Percentiles rank a stretch among this genome's conserved stretches.
phyloP scores from a whole-genome alignment of 768 basidiomycete species.

The Tricholoma sp. region DNA sequence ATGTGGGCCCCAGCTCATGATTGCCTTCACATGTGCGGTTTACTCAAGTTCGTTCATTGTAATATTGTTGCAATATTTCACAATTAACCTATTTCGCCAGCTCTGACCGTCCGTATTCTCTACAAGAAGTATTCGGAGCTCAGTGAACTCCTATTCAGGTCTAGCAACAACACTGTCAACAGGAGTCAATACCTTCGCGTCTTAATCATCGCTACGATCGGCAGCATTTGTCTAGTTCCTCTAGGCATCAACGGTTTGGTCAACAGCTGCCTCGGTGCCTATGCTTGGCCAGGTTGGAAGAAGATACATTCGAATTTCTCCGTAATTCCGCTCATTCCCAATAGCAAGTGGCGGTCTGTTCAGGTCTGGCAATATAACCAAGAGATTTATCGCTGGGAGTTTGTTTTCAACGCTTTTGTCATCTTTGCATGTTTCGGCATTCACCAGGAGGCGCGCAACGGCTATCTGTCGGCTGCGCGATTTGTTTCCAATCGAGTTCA shows the following conservation, averaged over 20 bases:
- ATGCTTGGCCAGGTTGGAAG: not conserved
- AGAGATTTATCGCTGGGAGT: not conserved
- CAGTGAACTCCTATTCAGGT: not conserved
- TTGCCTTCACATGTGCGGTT: not conserved
- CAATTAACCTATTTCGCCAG: not conserved
- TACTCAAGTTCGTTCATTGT: not conserved
- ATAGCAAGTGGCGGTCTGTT: not conserved
- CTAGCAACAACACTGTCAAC: not conserved
- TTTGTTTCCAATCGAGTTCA: not conserved
- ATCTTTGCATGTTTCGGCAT: not conserved
- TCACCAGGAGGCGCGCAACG: not conserved
- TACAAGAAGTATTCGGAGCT: not conserved
- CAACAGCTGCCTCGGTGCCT: not conserved
- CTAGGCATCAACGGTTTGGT: not conserved
- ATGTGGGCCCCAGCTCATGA: not conserved
- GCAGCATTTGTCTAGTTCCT: not conserved
- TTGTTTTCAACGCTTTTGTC: not conserved
- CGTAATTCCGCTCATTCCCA: not conserved
- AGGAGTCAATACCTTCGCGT: not conserved
- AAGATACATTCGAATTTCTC: not conserved
- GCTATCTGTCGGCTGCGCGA: constrained; percentile 1
- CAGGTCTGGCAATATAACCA: not conserved
- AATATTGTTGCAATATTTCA: not conserved
- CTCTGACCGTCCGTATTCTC: not conserved
- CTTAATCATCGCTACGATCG: not conserved